These are phyloP conservation scores for Albophoma yamanashiensis DNA, from an alignment of 2,329 filamentous ascomycete species.

Conservation along the genomic window DNA sequence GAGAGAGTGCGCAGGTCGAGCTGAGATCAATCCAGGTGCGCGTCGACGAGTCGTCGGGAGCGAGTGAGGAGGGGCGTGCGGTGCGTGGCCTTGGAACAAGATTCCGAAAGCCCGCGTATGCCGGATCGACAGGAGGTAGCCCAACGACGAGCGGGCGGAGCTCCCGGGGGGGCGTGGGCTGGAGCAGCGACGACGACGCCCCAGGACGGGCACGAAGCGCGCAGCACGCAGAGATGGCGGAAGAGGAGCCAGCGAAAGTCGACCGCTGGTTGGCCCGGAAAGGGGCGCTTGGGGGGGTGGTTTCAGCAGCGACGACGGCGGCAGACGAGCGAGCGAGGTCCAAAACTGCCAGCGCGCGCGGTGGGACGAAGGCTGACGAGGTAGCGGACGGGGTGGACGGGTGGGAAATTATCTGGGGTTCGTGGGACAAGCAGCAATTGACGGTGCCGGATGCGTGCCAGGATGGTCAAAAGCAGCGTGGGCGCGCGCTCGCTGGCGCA, in stretches of 20 bases:
- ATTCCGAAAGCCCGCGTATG: slow-evolving; percentile 1
- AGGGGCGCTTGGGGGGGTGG: slow-evolving; percentile 2
- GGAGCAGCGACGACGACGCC: slow-evolving; percentile 3
- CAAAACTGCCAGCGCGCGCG: slow-evolving; percentile 3
- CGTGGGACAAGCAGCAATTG: slow-evolving; percentile 9
- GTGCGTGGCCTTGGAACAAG: not conserved
- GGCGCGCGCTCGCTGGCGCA: not conserved
- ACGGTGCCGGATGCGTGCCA: slow-evolving; percentile 3
- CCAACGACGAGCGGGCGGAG: slow-evolving; percentile 9
- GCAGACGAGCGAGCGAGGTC: slow-evolving; percentile 6
- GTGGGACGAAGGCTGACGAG: slow-evolving; percentile 18
- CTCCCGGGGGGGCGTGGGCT: slow-evolving; percentile 3
- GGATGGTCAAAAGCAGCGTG: not conserved
- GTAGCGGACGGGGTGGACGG: slow-evolving; percentile 7
- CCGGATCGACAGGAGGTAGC: slow-evolving; percentile 8
- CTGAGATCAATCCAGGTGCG: not conserved
- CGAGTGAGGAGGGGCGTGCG: not conserved
- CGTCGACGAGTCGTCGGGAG: not conserved
- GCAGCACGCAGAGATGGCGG: not conserved
- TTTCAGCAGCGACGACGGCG: slow-evolving; percentile 4
- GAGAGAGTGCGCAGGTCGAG: not conserved
- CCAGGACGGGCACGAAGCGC: slow-evolving; percentile 8
- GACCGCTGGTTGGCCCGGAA: slow-evolving; percentile 5
- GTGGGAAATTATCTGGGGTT: slow-evolving; percentile 15
- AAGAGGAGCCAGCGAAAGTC: not conserved